Evolutionary conservation across 371 early-diverging fungal genomes (phyloP), one percentile per base, ranked within the genome.

Genomic region (Circinella minor): DNA sequence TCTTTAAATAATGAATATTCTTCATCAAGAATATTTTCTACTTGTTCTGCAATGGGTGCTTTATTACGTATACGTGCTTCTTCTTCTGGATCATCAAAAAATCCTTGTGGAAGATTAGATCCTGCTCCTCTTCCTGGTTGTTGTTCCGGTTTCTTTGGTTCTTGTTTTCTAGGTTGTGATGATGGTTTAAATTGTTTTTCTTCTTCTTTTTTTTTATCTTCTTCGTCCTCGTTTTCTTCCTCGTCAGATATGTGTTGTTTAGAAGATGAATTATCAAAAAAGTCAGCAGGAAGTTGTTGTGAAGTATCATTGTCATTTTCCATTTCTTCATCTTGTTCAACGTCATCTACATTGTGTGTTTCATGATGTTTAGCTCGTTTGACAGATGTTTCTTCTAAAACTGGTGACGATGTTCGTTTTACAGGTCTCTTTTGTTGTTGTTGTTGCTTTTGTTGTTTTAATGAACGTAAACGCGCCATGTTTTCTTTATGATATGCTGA

Each of bases 71-170:
- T 79, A 36, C 72, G 73, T n/a, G 85, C 83, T 60, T 85, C 85
- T 71, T 77, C 74, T 63, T 80, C 79, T 39, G 82, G 77, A 67
- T 81, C 74, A 61, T 84, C 85, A 73, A 84, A 84, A 51, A 84
- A 84, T 15, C 85, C 85, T 34, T 72, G 63, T 37, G 83, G 85
- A 13, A 82, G 47, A 13, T 13, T 54, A 8, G 36, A 51, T 51
- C 14, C 8, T 51, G 51, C 51, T 51, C 43, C 54, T 46, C 15
- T 48, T 55, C 14, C 57, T 43, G 38, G 39, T n/a, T 59, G 67
- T 51, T 17, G 51, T 51, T 8, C 1, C 4, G 51, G 51, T 17
- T 13, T 43, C 11, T 6, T 6, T 67, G 14, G 4, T 48, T 20
- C 20, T 43, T 13, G 18, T 37, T 49, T 9, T 9, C 20, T 18